Evolutionary conservation across 768 basidiomycete genomes (phyloP).

Genomic region (Pleurotus citrinopileatus): DNA sequence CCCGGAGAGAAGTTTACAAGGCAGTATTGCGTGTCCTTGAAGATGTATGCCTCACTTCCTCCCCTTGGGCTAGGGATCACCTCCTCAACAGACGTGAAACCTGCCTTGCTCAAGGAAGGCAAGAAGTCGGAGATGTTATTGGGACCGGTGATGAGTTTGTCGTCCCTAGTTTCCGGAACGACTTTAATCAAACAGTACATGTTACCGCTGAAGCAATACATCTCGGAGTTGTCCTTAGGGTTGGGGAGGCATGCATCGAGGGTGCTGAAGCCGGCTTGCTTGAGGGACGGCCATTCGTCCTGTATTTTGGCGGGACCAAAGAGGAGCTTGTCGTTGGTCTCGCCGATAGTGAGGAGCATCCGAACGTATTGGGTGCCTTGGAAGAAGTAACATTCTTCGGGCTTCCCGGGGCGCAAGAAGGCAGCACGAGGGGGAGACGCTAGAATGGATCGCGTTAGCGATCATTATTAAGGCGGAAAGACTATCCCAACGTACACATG

Average conservation of each 20-base stretch:
- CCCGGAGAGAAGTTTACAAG: background rate
- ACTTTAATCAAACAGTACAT: slow-evolving; percentile 4
- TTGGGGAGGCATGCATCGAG: slow-evolving; percentile 2
- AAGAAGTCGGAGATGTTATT: slow-evolving; percentile 3
- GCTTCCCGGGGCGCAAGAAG: slow-evolving; percentile 4
- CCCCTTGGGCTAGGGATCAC: background rate
- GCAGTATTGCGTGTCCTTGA: slow-evolving; percentile 2
- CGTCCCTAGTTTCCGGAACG: slow-evolving; percentile 3
- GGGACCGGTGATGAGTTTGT: background rate
- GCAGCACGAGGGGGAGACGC: background rate
- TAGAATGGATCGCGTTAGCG: background rate
- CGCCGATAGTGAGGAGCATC: background rate
- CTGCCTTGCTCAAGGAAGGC: background rate
- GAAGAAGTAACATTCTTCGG: slow-evolving; percentile 7
- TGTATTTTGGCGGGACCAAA: background rate
- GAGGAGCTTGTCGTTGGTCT: background rate
- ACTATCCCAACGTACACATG: slow-evolving; percentile 1
- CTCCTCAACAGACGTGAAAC: background rate
- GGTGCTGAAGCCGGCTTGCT: slow-evolving; percentile 2
- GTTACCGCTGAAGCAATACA: slow-evolving; percentile 8
- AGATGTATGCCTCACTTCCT: background rate
- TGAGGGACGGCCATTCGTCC: slow-evolving; percentile 5
- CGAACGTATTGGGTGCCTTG: slow-evolving; percentile 6
- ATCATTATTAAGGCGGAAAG: background rate
- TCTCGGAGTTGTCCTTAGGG: slow-evolving; percentile 1